Evolutionary conservation across 805 yeast genomes (phyloP).

Genomic region (Starmerella lactis-condensi): DNA sequence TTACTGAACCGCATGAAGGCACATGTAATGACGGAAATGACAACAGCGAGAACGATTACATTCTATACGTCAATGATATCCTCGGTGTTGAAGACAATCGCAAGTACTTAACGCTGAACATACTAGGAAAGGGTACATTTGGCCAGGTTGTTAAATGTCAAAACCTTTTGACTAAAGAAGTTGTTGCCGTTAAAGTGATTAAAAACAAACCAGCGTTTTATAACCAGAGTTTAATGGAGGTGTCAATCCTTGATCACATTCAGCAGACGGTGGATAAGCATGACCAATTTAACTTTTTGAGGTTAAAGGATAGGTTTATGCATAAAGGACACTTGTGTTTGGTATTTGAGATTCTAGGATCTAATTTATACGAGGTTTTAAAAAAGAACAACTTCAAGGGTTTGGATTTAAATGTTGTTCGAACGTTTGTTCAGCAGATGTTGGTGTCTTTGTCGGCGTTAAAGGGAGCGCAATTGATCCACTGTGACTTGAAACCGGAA

Average conservation of each 20-base stretch:
- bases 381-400: slow-evolving; percentile 92
- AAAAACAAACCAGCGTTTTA: slow-evolving; percentile 80
- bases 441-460: slow-evolving; percentile 63
- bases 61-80: slow-evolving; percentile 82
- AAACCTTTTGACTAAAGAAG: slow-evolving; percentile 54
- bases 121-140: slow-evolving; percentile 91
- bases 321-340: slow-evolving; percentile 85
- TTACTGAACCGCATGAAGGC: slow-evolving; percentile 84
- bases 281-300: slow-evolving; percentile 56
- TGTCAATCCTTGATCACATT: slow-evolving; percentile 62
- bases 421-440: slow-evolving; percentile 60
- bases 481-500: slow-evolving; percentile 94
- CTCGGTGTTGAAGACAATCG: slow-evolving; percentile 71
- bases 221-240: slow-evolving; percentile 84
- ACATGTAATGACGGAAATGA: slow-evolving; percentile 66
- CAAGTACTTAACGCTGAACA: slow-evolving; percentile 72
- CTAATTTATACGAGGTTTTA: slow-evolving; percentile 74
- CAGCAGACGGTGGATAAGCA: slow-evolving; percentile 52
- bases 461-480: slow-evolving; percentile 70
- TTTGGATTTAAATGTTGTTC: slow-evolving; percentile 56
- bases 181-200: slow-evolving; percentile 86
- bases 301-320: slow-evolving; percentile 70
- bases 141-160: slow-evolving; percentile 97
- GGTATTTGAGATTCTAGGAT: slow-evolving; percentile 75
- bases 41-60: slow-evolving; percentile 70